These are phyloP conservation scores for Boehmeria nivea DNA, from an alignment of 306 rosid species.

Conservation along the genomic window DNA sequence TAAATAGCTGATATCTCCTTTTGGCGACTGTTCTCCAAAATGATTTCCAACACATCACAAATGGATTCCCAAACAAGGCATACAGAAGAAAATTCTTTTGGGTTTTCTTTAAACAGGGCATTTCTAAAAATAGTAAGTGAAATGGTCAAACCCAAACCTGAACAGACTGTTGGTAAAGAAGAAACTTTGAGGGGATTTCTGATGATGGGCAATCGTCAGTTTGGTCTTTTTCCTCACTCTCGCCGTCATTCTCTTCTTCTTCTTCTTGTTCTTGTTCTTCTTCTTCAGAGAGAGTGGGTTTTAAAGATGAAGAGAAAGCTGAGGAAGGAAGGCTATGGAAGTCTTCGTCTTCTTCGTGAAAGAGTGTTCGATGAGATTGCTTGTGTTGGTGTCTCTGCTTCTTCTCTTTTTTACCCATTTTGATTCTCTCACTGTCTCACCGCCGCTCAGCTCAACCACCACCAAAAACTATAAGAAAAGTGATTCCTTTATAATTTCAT, in stretches of 20 bases:
- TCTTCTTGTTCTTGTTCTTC: conserved; percentile 19
- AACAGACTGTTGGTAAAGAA: conserved; percentile 79
- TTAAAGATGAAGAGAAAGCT: conserved; percentile 23
- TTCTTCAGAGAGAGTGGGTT: conserved; percentile 12
- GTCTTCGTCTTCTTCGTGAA: conserved; percentile 28
- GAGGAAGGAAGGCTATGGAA: conserved; percentile 17
- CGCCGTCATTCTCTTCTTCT: conserved; percentile 11
- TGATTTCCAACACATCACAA: conserved; percentile 1
- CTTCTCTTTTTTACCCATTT: too few relatives aligned
- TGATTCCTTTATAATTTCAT: too few relatives aligned
- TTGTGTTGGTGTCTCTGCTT: too few relatives aligned
- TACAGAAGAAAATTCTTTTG: not conserved
- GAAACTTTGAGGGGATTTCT: conserved; percentile 71
- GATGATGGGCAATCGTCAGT: conserved; percentile 29
- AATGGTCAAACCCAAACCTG: conserved; percentile 69
- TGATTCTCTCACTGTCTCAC: too few relatives aligned
- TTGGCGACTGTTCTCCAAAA: conserved; percentile 94
- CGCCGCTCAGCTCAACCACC: too few relatives aligned
- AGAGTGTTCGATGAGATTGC: too few relatives aligned
- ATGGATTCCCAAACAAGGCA: too few relatives aligned
- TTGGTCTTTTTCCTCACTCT: conserved; percentile 14
- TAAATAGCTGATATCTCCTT: conserved; percentile 88
- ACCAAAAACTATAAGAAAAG: too few relatives aligned
- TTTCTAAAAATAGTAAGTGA: conserved; percentile 1
- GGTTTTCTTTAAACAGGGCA: not conserved